These are phyloP conservation scores for Phaeodactylum tricornutum DNA, from an alignment of 108 stramenopile genomes.

Conservation along the genomic window DNA sequence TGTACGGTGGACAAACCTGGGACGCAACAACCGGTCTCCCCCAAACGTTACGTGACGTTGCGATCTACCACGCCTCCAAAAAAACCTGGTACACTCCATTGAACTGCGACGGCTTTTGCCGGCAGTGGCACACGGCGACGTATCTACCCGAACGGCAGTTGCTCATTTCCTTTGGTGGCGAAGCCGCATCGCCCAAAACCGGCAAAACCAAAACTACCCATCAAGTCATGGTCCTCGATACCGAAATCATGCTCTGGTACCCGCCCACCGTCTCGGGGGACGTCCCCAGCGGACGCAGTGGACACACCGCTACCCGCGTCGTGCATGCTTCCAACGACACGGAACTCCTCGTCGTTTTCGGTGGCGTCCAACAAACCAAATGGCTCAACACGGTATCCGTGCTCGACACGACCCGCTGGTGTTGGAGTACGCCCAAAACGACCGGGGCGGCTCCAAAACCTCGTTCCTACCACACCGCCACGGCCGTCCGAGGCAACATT, in stretches of 20 bases:
- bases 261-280: constrained; percentile 47
- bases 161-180: constrained; percentile 74
- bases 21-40: constrained; percentile 12
- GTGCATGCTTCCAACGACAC: too few species aligned
- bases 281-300: constrained; percentile 56
- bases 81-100: constrained; percentile 23
- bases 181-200: constrained; percentile 28
- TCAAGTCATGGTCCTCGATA: constrained; percentile 65
- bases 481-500: constrained; percentile 21
- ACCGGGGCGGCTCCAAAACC: constrained; percentile 57
- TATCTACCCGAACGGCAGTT: constrained; percentile 67
- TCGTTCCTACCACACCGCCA: constrained; percentile 67
- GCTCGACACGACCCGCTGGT: constrained; percentile 63
- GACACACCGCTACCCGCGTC: constrained; percentile 62
- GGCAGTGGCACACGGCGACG: constrained; percentile 73
- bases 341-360: constrained; percentile 69
- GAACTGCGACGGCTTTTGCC: constrained; percentile 54
- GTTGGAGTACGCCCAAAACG: constrained; percentile 52
- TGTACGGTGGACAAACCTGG: constrained; percentile 74
- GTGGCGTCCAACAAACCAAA: constrained; percentile 69
- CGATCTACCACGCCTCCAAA: constrained; percentile 2
- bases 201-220: constrained; percentile 31
- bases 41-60: too few species aligned
- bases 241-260: constrained; percentile 75
- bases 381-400: constrained; percentile 57